phyloP scores from a whole-genome alignment of 176 grass and related monocot species.

The Avena eriantha region DNA sequence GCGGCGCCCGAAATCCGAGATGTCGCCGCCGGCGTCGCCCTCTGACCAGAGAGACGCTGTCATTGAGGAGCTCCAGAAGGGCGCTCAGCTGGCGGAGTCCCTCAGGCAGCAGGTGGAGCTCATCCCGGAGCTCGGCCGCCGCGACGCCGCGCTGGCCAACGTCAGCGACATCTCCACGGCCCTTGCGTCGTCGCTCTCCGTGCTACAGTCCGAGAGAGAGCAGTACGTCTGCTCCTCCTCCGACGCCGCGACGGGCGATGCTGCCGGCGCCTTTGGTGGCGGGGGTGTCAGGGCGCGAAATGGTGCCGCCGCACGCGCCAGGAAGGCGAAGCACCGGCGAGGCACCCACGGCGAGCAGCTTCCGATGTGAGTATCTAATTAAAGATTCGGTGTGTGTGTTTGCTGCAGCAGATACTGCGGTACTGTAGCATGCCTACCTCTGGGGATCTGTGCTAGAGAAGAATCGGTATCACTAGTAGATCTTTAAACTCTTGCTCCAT shows the following conservation, averaged over 20 bases:
- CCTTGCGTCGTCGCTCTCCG: slow-evolving; percentile 43
- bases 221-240: slow-evolving; percentile 1
- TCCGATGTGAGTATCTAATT: slow-evolving; percentile 38
- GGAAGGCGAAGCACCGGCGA: slow-evolving; percentile 42
- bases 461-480: background rate
- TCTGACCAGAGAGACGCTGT: slow-evolving; percentile 25
- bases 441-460: background rate
- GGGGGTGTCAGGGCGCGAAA: background rate
- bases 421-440: background rate
- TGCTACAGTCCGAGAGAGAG: slow-evolving; percentile 48
- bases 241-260: background rate
- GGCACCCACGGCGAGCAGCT: slow-evolving; percentile 21
- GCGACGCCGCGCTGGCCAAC: slow-evolving; percentile 33
- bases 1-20: slow-evolving; percentile 29
- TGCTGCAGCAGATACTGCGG: background rate
- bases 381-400: background rate
- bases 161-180: slow-evolving; percentile 34
- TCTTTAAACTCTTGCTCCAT: slow-evolving; percentile 8
- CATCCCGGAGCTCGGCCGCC: slow-evolving; percentile 36
- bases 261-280: background rate
- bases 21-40: background rate
- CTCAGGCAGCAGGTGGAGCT: slow-evolving; percentile 48
- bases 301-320: background rate
- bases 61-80: slow-evolving; percentile 49
- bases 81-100: slow-evolving; percentile 18